phyloP scores from a whole-genome alignment of 768 basidiomycete genomes.

The Pulveroboletus sp. region DNA sequence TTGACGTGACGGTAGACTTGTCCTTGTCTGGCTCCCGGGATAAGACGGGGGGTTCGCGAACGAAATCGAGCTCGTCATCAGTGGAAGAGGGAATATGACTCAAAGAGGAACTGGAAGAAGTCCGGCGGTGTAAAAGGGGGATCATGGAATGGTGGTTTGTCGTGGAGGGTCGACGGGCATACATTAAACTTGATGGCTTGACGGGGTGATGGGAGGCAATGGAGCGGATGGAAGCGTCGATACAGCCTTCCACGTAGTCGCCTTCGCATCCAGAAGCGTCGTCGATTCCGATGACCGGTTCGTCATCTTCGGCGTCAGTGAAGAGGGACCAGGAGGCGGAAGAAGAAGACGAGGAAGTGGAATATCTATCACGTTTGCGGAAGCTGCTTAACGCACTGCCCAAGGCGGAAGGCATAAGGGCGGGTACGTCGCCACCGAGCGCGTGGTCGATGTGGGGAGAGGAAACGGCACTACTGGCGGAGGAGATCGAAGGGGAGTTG shows the following conservation, averaged over 20 bases:
- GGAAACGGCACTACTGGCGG: conserved; percentile 60
- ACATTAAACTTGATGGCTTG: conserved; percentile 50
- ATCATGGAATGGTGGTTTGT: conserved; percentile 66
- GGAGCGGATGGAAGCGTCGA: conserved; percentile 44
- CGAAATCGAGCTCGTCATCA: conserved; percentile 41
- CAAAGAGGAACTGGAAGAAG: conserved; percentile 38
- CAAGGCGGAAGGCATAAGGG: conserved; percentile 57
- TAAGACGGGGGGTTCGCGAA: conserved; percentile 34
- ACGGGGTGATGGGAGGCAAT: conserved; percentile 32
- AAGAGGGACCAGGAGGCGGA: conserved; percentile 63
- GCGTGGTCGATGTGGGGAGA: conserved; percentile 59
- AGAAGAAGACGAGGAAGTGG: conserved; percentile 61
- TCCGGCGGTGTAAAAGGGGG: conserved; percentile 51
- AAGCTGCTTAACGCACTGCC: conserved; percentile 50
- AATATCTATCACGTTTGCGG: conserved; percentile 45
- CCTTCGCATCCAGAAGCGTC: conserved; percentile 30
- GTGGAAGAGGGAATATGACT: conserved; percentile 36
- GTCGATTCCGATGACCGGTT: conserved; percentile 32
- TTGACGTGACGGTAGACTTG: conserved; percentile 31
- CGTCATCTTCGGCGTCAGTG: conserved; percentile 63
- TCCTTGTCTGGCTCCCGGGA: conserved; percentile 22
- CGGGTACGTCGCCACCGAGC: conserved; percentile 57
- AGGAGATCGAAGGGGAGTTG: conserved; percentile 64
- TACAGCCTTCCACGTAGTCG: conserved; percentile 30
- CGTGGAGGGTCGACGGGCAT: conserved; percentile 65